These are phyloP conservation scores for Lasiosphaeria hispida DNA, from an alignment of 495 filamentous ascomycete species.

Conservation along the genomic window DNA sequence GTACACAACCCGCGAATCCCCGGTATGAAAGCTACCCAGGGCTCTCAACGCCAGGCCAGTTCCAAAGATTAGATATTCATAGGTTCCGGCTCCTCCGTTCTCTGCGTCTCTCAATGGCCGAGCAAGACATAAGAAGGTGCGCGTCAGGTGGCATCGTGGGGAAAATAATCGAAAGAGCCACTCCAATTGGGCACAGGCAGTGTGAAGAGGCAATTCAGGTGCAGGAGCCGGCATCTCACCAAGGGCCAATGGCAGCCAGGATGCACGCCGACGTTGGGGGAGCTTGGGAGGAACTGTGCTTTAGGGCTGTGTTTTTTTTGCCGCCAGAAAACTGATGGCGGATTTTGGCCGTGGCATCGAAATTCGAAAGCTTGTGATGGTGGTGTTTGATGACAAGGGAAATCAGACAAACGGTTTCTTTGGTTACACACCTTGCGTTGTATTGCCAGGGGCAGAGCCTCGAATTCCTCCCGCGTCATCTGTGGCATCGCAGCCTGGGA, in stretches of 20 bases:
- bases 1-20: neutral
- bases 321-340: slow-evolving; percentile 13
- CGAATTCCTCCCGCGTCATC: slow-evolving; percentile 39
- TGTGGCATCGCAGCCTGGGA: slow-evolving; percentile 28
- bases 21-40: neutral
- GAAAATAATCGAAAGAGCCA: slow-evolving; percentile 10
- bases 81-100: neutral
- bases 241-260: slow-evolving; percentile 23
- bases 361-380: neutral
- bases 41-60: neutral
- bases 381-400: no score
- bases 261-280: neutral
- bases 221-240: slow-evolving; percentile 24
- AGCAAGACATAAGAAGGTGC: slow-evolving; percentile 4
- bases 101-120: slow-evolving; percentile 11
- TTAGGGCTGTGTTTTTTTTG: slow-evolving; percentile 10
- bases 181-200: slow-evolving; percentile 25
- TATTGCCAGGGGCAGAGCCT: slow-evolving; percentile 56
- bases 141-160: slow-evolving; percentile 9
- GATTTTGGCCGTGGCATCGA: neutral
- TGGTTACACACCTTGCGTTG: slow-evolving; percentile 52
- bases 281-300: neutral
- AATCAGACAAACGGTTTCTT: no score
- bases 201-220: slow-evolving; percentile 27
- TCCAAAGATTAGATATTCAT: neutral